Percentiles rank a stretch among this genome's conserved stretches.
These are phyloP conservation scores for Exophiala sp. DNA, from an alignment of 2,329 filamentous ascomycete genomes.

Conservation along the genomic window DNA sequence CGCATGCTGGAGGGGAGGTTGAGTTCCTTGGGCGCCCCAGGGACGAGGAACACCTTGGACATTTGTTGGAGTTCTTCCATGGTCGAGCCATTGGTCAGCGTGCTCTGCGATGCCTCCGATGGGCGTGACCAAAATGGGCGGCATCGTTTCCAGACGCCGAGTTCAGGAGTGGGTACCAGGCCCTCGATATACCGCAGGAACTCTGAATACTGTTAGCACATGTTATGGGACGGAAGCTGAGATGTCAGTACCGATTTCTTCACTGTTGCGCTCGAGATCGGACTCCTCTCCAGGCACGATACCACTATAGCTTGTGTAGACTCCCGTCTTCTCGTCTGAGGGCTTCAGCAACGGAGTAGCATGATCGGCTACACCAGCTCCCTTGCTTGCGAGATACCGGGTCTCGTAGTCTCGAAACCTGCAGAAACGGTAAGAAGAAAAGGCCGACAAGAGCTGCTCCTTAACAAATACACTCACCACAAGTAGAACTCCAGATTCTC, in stretches of 20 bases:
- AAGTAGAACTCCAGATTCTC: constrained; percentile 23
- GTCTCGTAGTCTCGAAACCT: constrained; percentile 21
- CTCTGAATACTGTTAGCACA: constrained; percentile 10
- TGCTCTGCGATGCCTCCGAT: constrained; percentile 2
- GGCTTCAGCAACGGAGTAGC: constrained; percentile 6
- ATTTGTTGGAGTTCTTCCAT: constrained; percentile 13
- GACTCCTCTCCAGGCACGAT: not conserved
- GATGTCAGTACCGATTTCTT: constrained; percentile 7
- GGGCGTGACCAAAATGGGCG: constrained; percentile 4
- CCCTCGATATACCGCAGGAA: constrained; percentile 10
- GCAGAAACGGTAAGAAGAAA: not conserved
- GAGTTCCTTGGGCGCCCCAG: constrained; percentile 13
- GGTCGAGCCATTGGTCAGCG: constrained; percentile 1
- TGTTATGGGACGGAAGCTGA: not conserved
- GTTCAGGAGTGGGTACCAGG: constrained; percentile 4
- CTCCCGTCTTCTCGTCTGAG: constrained; percentile 4
- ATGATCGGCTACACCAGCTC: not conserved
- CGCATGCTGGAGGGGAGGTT: constrained; percentile 16
- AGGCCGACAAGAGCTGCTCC: not conserved
- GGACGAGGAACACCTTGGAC: constrained; percentile 8
- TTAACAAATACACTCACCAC: constrained; percentile 7
- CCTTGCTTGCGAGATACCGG: constrained; percentile 6
- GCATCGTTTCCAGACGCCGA: constrained; percentile 10
- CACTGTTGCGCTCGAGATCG: constrained; percentile 1
- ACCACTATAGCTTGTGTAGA: not conserved